phyloP scores from a whole-genome alignment of 2,329 filamentous ascomycete species.

The Epicoccum nigrum region DNA sequence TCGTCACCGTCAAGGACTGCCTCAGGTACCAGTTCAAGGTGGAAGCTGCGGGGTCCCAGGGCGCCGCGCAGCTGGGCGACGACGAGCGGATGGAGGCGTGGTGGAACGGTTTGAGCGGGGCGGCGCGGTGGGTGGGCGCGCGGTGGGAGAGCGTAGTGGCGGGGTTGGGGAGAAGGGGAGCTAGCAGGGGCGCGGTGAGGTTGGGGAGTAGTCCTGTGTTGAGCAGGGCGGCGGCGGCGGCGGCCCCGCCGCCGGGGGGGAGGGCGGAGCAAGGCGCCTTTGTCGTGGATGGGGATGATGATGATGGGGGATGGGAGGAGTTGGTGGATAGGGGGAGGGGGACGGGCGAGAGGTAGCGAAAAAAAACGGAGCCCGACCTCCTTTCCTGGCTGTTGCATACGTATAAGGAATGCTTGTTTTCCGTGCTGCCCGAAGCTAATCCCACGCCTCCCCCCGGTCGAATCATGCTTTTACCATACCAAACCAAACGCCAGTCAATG shows the following conservation, averaged over 20 bases:
- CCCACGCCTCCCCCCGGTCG: no score
- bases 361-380: no score
- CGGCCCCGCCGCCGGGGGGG: constrained; percentile 19
- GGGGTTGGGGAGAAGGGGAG: constrained; percentile 15
- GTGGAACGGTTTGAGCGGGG: constrained; percentile 24
- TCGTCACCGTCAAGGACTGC: constrained; percentile 97
- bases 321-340: constrained; percentile 6
- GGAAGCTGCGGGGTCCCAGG: constrained; percentile 83
- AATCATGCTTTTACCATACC: no score
- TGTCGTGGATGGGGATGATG: constrained; percentile 4
- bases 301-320: constrained; percentile 10
- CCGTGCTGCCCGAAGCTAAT: no score
- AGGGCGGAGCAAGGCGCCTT: constrained; percentile 25
- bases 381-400: no score
- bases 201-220: constrained; percentile 33
- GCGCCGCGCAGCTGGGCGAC: no score
- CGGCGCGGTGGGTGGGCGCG: constrained; percentile 24
- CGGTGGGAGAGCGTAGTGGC: no score
- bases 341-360: no score
- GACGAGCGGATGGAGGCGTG: constrained; percentile 42
- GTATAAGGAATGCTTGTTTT: no score
- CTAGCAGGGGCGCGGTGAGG: constrained; percentile 37
- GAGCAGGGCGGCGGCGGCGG: background rate
- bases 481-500: no score
- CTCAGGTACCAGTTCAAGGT: constrained; percentile 97